phyloP scores from a whole-genome alignment of 2,329 filamentous ascomycete species.

The Fusarium sp. region DNA sequence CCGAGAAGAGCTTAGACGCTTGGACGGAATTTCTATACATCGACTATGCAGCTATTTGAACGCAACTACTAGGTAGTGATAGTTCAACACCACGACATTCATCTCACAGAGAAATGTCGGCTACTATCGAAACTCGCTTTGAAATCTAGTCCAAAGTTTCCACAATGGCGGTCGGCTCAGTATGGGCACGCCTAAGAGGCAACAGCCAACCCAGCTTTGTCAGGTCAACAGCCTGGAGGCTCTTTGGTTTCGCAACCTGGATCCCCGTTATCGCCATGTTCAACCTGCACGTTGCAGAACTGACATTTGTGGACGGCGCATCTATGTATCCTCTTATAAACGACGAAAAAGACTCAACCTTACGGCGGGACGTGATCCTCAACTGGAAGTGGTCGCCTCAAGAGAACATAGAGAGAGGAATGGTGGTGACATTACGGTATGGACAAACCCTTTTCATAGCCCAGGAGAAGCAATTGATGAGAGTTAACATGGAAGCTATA shows the following conservation, averaged over 20 bases:
- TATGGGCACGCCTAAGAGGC: conserved; percentile 56
- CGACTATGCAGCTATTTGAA: conserved; percentile 18
- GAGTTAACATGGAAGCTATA: conserved; percentile 15
- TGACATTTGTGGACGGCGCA: conserved; percentile 70
- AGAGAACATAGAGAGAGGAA: conserved; percentile 75
- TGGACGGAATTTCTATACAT: conserved; percentile 29
- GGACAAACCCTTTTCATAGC: conserved; percentile 37
- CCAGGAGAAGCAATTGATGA: conserved; percentile 1
- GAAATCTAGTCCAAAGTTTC: conserved; percentile 11
- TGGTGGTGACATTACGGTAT: conserved; percentile 81
- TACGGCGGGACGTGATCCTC: conserved; percentile 69
- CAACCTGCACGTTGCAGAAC: conserved; percentile 72
- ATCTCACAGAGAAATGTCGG: conserved; percentile 25
- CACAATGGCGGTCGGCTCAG: conserved; percentile 55
- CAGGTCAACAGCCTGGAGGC: conserved; percentile 59
- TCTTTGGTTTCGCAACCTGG: conserved; percentile 72
- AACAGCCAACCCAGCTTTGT: conserved; percentile 45
- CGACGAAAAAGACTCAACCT: conserved; percentile 71
- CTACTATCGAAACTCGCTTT: not conserved
- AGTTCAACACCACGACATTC: conserved; percentile 8
- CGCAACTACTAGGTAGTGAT: conserved; percentile 2
- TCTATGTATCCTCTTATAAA: conserved; percentile 88
- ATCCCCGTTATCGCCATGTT: conserved; percentile 74
- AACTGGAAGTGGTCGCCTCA: conserved; percentile 73
- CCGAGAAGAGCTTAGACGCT: conserved; percentile 45